Base-by-base conservation (phyloP, 768 basidiomycete species). In the Mrakia gelida region DNA sequence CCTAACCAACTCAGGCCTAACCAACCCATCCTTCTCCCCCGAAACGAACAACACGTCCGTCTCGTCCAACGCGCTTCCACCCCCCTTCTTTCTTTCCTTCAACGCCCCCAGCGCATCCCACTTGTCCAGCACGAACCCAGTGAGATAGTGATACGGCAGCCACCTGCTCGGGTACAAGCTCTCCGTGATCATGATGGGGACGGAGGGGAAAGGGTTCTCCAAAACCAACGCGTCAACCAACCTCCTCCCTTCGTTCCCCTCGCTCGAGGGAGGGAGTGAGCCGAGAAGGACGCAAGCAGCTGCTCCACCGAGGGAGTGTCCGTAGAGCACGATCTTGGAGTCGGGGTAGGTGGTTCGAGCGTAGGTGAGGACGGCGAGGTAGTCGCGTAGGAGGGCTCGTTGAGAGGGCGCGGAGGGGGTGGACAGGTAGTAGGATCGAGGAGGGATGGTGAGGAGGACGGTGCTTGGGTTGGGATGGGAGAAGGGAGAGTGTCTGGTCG, bases 401-500 rank as follows among this genome's bases (percentile, higher is more conserved):
- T 88, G 82, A 0, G 87, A 86, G 0, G 88, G 87, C 0, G 82
- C 75, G 11, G 84, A 72, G 13, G 80, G 82, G 6, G 86, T 85
- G 5, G 88, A 88, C 28, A 85, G 86, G 86, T 88, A 88, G 81
- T 85, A 89, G 0, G 87, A 87, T 13, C 88, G 86, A 0, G 88
- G 88, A 0, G 88, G 86, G 41, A 86, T 79, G 11, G 87, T 85
- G 61, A 88, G 62, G 76, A 88, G 79, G 10, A 81, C 26, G 38
- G 77, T 78, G 32, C n/a, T n/a, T 74, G 68, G 76, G 70, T 73
- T 70, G 76, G 70, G 43, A 73, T 67, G 10, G 30, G 30, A 38
- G 54, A 78, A 75, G 23, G 77, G 77, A 23, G 77, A 78, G 26
- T 23, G 54, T 18, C 32, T 34, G 15, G 59, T 2, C 4, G 62